phyloP scores from a whole-genome alignment of 2,329 filamentous ascomycete genomes.

The Calonectria pteridis region DNA sequence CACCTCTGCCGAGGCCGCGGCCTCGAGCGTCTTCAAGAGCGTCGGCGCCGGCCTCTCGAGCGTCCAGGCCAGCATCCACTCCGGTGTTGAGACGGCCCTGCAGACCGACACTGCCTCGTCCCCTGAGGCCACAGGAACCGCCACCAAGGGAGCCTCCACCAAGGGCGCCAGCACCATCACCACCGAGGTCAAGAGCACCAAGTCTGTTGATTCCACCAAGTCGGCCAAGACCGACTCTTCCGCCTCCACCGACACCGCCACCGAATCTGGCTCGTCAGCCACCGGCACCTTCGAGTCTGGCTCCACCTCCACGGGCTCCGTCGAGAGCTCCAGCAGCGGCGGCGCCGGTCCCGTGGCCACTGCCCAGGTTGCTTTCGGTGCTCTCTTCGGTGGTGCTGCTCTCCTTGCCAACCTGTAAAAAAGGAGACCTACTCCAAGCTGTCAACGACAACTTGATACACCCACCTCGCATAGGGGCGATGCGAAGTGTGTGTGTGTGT shows the following conservation, averaged over 20 bases:
- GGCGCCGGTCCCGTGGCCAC: conserved; percentile 53
- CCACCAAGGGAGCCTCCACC: not conserved
- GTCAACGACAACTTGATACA: not conserved
- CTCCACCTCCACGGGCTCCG: conserved; percentile 24
- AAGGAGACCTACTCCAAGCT: no score
- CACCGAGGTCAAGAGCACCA: conserved; percentile 8
- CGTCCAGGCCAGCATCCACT: conserved; percentile 1
- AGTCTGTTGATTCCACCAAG: conserved; percentile 17
- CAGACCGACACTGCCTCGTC: not conserved
- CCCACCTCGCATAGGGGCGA: not conserved
- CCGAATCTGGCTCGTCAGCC: conserved; percentile 8
- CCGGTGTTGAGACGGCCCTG: not conserved
- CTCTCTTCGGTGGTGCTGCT: conserved; percentile 61
- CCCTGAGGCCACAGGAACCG: not conserved
- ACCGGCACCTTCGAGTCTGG: not conserved
- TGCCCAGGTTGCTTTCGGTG: conserved; percentile 59
- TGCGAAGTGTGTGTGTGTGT: not conserved
- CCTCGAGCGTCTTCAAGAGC: not conserved
- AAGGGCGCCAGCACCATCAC: not conserved
- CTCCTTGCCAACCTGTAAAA: conserved; percentile 60
- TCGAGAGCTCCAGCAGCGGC: conserved; percentile 33
- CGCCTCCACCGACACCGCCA: conserved; percentile 45
- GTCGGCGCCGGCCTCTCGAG: not conserved
- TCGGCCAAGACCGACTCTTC: conserved; percentile 23
- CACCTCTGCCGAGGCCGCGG: conserved; percentile 5